Percentiles rank a stretch among this genome's conserved stretches.
Conservation (phyloP, 257 asterid genomes). For the Fraxinus cuspidata region DNA sequence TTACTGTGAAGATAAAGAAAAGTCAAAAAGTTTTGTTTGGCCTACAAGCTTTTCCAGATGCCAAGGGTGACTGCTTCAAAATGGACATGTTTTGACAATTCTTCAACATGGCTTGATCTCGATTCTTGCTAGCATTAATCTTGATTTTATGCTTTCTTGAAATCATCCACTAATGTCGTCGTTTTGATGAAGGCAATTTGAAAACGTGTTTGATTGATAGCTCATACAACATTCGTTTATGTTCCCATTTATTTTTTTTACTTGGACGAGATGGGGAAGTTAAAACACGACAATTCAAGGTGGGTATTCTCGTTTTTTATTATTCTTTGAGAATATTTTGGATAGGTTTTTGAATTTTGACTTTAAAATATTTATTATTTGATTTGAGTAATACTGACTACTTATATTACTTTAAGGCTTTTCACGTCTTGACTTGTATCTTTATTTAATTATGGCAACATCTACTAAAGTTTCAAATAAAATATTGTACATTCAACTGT, state of each 20-base stretch:
- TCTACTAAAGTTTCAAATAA: too few species aligned
- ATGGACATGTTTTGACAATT: background rate
- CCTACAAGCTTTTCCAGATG: slow-evolving; percentile 25
- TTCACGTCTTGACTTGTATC: too few species aligned
- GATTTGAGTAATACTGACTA: too few species aligned
- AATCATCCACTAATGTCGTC: too few species aligned
- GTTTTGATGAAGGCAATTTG: background rate
- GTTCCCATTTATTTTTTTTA: background rate
- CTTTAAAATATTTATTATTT: too few species aligned
- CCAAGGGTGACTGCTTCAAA: background rate
- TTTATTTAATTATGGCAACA: too few species aligned
- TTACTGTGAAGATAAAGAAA: slow-evolving; percentile 22
- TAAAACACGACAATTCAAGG: background rate
- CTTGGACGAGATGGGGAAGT: background rate
- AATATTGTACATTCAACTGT: too few species aligned
- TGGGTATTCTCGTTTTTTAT: too few species aligned
- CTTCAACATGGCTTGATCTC: background rate
- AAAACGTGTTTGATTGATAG: background rate
- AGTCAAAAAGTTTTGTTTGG: slow-evolving; percentile 41
- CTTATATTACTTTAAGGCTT: too few species aligned
- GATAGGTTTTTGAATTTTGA: too few species aligned
- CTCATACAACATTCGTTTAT: background rate
- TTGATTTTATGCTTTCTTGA: background rate
- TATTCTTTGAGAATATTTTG: too few species aligned
- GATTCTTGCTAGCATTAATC: background rate